phyloP scores from a whole-genome alignment of 805 yeast species.

The Candida cerambycidarum region DNA sequence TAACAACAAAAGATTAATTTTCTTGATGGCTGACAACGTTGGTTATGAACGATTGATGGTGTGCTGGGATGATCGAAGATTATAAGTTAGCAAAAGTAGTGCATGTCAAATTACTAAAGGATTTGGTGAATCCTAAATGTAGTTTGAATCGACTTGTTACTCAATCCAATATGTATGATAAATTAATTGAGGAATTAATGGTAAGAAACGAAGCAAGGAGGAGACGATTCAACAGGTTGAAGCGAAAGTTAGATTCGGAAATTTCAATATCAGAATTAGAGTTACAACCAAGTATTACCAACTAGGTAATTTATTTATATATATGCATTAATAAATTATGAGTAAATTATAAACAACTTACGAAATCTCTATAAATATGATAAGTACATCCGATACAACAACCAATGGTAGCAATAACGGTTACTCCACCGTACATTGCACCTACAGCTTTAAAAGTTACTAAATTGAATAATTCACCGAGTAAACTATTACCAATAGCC shows the following conservation, averaged over 20 bases:
- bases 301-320: neutral
- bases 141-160: slow-evolving; percentile 4
- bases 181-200: neutral
- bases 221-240: neutral
- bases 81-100: neutral
- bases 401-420: slow-evolving; percentile 43
- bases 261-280: neutral
- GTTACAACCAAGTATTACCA: neutral
- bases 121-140: neutral
- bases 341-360: slow-evolving; percentile 1
- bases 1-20: neutral
- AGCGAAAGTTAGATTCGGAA: neutral
- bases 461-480: slow-evolving; percentile 50
- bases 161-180: slow-evolving; percentile 5
- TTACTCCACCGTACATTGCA: slow-evolving; percentile 56
- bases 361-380: slow-evolving; percentile 1
- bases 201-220: neutral
- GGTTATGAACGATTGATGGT: neutral
- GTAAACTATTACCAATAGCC: slow-evolving; percentile 56
- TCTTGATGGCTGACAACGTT: neutral
- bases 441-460: slow-evolving; percentile 62
- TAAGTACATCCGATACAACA: slow-evolving; percentile 31
- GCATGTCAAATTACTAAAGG: neutral
- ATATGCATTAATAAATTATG: neutral
- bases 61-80: neutral